A percentile compares a stretch with the other conserved stretches of the same genome.
Conservation (phyloP, 1,284 basidiomycete genomes). For the Gomphus sp. region DNA sequence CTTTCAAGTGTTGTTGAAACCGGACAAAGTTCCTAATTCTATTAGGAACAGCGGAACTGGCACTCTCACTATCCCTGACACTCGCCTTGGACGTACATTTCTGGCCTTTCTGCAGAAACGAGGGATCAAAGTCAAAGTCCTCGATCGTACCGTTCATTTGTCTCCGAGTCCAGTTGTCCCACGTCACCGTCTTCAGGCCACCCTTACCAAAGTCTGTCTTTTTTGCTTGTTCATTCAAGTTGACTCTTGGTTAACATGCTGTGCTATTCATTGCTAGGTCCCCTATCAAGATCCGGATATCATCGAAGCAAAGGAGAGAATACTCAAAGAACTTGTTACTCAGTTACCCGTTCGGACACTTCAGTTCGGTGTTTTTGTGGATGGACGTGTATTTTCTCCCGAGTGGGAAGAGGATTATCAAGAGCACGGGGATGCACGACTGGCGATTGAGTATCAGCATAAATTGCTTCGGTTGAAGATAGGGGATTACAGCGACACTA, state of each 20-base stretch:
- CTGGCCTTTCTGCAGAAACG: conserved; percentile 33
- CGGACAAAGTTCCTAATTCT: conserved; percentile 35
- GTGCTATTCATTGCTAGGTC: conserved; percentile 23
- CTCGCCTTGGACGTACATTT: conserved; percentile 31
- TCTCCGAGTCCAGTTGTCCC: conserved; percentile 23
- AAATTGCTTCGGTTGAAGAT: conserved; percentile 50
- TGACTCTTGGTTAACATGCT: neutral
- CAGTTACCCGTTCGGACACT: conserved; percentile 29
- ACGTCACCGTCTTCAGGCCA: conserved; percentile 30
- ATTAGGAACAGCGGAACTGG: conserved; percentile 31
- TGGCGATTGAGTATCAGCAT: conserved; percentile 56
- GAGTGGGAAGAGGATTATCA: conserved; percentile 41
- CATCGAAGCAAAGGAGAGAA: conserved; percentile 43
- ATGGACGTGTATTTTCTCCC: conserved; percentile 43
- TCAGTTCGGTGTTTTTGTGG: conserved; percentile 40
- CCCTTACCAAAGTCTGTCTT: conserved; percentile 18
- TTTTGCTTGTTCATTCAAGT: neutral
- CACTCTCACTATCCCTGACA: conserved; percentile 37
- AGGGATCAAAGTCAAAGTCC: conserved; percentile 28
- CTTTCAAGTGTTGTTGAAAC: conserved; percentile 42
- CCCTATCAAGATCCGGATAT: conserved; percentile 44
- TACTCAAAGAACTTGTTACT: conserved; percentile 26
- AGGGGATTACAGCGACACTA: conserved; percentile 46
- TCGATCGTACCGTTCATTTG: conserved; percentile 29
- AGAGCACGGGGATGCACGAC: conserved; percentile 24